Conservation (phyloP, 257 asterid species). For the Striga asiatica region DNA sequence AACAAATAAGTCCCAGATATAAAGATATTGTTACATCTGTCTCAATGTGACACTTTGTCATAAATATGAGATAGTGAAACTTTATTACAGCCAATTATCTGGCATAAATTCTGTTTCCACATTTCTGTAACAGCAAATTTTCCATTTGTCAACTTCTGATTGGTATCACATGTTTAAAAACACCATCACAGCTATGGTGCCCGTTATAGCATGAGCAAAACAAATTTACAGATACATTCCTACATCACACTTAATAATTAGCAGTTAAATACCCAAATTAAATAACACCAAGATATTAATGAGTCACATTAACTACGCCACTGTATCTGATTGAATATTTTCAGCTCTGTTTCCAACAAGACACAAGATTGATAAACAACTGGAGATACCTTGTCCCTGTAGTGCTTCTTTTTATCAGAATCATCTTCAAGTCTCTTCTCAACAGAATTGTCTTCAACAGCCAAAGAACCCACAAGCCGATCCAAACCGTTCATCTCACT, state of each 20-base stretch:
- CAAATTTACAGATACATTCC: not conserved
- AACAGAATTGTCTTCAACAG: conserved; percentile 43
- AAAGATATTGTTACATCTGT: not conserved
- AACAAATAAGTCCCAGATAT: not conserved
- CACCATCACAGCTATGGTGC: not conserved
- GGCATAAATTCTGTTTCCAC: not conserved
- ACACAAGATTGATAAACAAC: not conserved
- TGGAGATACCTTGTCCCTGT: conserved; percentile 55
- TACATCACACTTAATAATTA: not conserved
- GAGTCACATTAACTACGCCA: conserved; percentile 10
- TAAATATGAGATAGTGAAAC: not conserved
- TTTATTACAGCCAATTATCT: not conserved
- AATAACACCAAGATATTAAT: not conserved
- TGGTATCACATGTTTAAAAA: not conserved
- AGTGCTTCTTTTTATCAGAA: conserved; percentile 37
- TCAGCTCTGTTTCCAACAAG: not conserved
- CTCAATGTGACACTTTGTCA: not conserved
- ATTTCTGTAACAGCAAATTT: no score
- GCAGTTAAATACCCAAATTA: not conserved
- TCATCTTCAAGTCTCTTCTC: conserved; percentile 48
- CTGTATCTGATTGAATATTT: not conserved
- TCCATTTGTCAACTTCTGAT: no score
- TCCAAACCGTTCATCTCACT: conserved; percentile 38
- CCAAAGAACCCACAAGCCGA: conserved; percentile 29
- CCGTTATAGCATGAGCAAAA: not conserved